Evolutionary conservation across 768 basidiomycete species (phyloP), one percentile per base, ranked within the genome.

Genomic region (Kwoniella pini): DNA sequence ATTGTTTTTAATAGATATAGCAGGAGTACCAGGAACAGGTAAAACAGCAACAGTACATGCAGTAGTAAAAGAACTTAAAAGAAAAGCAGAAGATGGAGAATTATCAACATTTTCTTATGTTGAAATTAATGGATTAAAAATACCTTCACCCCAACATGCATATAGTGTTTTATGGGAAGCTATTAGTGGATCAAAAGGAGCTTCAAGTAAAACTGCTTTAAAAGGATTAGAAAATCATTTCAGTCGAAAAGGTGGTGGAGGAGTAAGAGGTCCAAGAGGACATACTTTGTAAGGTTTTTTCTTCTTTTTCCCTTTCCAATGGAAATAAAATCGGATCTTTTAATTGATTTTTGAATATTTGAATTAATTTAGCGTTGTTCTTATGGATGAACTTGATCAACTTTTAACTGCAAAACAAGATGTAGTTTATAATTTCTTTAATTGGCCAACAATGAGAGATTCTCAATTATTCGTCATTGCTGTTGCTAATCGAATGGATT

Each of bases 361-460:
- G 7, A 9, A 15, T 36, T 15, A 36, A 15, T 27, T 6, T 65
- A 97, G 93, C 58, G 89, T 98, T 4, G 93, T 98, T 4, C 82
- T 99, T 15, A 98, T 99, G 91, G 95, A 99, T 76, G 96, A 99
- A 79, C 83, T 99, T 4, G 96, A 99, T 79, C 96, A 98, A 77
- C 83, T 99, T 27, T 86, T 98, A 68, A 98, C 95, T 0, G 82
- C 88, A 17, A 96, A 96, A 75, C 95, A 99, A 77, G 95, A 99
- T 60, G 95, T 99, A 10, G 89, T 99, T 21, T 99, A 99, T 80
- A 97, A 97, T 73, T 98, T 99, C 80, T 98, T 98, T 83, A 98
- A 99, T 76, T 99, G 96, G 95, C 96, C 96, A 1, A 95, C 93
- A 3, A 81, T 96, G 51, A 83, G 84, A 0, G 87, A 86, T 19